Evolutionary conservation across 1,284 basidiomycete species (phyloP).

Genomic region (Boletus semigastroideus): DNA sequence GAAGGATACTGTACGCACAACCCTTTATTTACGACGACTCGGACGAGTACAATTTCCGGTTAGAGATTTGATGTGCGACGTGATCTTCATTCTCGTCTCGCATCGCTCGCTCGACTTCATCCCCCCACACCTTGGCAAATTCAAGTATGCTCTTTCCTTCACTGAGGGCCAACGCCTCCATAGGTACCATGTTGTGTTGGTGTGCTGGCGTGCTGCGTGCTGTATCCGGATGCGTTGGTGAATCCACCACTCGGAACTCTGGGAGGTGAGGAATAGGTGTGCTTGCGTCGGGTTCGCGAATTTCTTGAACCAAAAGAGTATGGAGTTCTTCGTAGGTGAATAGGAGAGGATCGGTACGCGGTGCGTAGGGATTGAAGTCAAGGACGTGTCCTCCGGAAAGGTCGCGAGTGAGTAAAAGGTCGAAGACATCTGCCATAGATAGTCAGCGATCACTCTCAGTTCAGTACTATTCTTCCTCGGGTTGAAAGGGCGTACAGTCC

Average conservation of each 20-base stretch:
- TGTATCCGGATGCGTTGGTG: conserved; percentile 64
- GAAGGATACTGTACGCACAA: conserved; percentile 1
- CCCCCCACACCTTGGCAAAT: conserved; percentile 69
- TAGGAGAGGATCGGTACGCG: conserved; percentile 83
- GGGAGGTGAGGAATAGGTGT: conserved; percentile 35
- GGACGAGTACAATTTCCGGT: background rate
- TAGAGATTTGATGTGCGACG: background rate
- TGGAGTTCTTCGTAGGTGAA: conserved; percentile 83
- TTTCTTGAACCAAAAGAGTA: conserved; percentile 32
- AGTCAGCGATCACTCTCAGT: background rate
- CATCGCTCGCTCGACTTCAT: conserved; percentile 51
- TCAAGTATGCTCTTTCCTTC: conserved; percentile 68
- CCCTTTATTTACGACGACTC: background rate
- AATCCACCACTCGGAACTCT: conserved; percentile 71
- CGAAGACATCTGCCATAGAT: conserved; percentile 71
- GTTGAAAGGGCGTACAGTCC: conserved; percentile 60
- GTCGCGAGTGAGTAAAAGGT: conserved; percentile 84
- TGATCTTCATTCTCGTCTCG: conserved; percentile 13
- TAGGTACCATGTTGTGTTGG: conserved; percentile 90
- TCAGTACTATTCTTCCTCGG: background rate
- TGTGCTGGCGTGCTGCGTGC: conserved; percentile 68
- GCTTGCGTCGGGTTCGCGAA: background rate
- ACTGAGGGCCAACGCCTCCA: conserved; percentile 81
- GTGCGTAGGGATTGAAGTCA: conserved; percentile 89
- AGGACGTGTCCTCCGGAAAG: conserved; percentile 74